phyloP scores from a whole-genome alignment of 441 rosid species.

The Populus trichocarpa region DNA sequence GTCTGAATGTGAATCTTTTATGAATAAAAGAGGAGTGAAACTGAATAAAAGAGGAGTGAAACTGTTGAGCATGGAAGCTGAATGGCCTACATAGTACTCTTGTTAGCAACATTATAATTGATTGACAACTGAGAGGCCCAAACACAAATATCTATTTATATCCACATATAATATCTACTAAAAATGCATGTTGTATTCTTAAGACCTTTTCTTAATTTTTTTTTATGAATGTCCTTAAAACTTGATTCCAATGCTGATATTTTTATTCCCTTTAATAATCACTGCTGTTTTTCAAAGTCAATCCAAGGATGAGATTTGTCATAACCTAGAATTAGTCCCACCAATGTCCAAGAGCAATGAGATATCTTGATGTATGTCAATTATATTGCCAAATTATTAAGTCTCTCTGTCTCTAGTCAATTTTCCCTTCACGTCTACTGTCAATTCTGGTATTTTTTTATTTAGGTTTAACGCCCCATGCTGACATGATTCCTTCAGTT shows the following conservation, averaged over 20 bases:
- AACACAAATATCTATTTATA: background rate
- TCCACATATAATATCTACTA: background rate
- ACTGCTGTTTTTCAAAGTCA: background rate
- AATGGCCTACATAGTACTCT: background rate
- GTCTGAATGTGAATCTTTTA: background rate
- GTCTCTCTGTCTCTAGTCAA: background rate
- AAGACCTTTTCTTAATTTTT: background rate
- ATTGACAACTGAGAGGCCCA: background rate
- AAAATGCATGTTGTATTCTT: background rate
- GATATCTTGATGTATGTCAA: background rate
- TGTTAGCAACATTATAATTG: background rate
- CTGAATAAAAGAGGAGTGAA: background rate
- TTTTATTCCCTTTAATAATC: background rate
- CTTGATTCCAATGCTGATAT: background rate
- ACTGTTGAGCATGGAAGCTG: background rate
- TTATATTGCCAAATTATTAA: background rate
- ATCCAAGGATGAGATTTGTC: background rate
- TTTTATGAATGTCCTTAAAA: background rate
- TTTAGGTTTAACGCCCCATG: background rate
- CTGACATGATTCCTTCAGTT: background rate
- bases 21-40: conserved; percentile 1
- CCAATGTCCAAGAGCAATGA: background rate
- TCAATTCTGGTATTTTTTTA: background rate
- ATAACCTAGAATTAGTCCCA: background rate
- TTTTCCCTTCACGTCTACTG: background rate